Evolutionary conservation across 2,329 filamentous ascomycete genomes (phyloP).

Genomic region (Tolypocladium cylindrosporum): DNA sequence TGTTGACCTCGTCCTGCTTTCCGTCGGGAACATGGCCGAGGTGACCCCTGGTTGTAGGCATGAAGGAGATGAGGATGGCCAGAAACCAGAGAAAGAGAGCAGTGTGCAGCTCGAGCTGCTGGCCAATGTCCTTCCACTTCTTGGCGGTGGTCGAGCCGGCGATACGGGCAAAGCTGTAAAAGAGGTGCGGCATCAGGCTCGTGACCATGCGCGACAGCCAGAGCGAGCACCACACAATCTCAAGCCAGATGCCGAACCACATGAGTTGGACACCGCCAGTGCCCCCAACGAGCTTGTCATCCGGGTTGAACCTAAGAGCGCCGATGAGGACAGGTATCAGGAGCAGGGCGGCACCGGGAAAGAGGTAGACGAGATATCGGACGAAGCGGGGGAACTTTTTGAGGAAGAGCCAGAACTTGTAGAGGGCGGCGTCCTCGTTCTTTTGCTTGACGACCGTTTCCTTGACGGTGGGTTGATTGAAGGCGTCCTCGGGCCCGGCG

Average conservation of each 20-base stretch:
- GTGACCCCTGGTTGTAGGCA: conserved; percentile 64
- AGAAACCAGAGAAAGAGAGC: conserved; percentile 91
- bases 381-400: conserved; percentile 40
- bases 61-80: conserved; percentile 74
- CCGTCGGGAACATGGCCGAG: conserved; percentile 23
- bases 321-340: conserved; percentile 37
- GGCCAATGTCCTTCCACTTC: conserved; percentile 87
- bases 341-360: conserved; percentile 34
- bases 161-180: conserved; percentile 52
- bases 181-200: conserved; percentile 35
- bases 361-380: conserved; percentile 37
- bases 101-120: conserved; percentile 72
- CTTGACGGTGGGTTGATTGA: conserved; percentile 25
- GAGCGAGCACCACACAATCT: conserved; percentile 83
- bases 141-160: conserved; percentile 76
- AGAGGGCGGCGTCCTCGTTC: conserved; percentile 22
- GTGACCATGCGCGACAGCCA: conserved; percentile 61
- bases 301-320: conserved; percentile 24
- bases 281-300: conserved; percentile 40
- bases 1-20: conserved; percentile 33
- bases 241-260: conserved; percentile 94
- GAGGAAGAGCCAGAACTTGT: conserved; percentile 33
- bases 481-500: conserved; percentile 33
- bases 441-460: conserved; percentile 18
- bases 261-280: conserved; percentile 67